Evolutionary conservation across 2,329 filamentous ascomycete species (phyloP).

Genomic region (Akanthomyces dipterigenus): DNA sequence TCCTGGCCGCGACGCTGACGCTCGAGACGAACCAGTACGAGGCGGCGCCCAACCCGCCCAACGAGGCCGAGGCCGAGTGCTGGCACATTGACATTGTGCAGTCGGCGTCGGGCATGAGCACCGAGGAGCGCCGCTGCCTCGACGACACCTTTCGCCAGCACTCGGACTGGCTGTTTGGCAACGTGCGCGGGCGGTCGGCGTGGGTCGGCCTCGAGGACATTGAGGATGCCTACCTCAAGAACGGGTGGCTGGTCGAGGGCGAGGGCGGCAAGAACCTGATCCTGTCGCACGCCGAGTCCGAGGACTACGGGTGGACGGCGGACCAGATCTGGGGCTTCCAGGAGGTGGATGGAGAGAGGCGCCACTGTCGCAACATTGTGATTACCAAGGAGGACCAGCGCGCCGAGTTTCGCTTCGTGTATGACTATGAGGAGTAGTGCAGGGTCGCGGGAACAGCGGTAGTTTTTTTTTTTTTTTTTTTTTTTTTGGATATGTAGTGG

Average conservation of each 20-base stretch:
- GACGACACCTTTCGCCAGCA: constrained; percentile 54
- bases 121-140: constrained; percentile 46
- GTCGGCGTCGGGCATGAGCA: constrained; percentile 64
- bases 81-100: constrained; percentile 68
- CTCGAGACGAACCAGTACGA: constrained; percentile 53
- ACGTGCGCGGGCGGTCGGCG: constrained; percentile 53
- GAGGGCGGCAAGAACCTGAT: constrained; percentile 52
- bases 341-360: constrained; percentile 43
- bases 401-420: constrained; percentile 47
- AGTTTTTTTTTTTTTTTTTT: no score
- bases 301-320: constrained; percentile 47
- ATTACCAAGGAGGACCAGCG: constrained; percentile 44
- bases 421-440: constrained; percentile 37
- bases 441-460: background rate
- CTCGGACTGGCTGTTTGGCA: constrained; percentile 74
- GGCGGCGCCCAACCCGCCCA: constrained; percentile 35
- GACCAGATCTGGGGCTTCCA: constrained; percentile 57
- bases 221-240: constrained; percentile 48
- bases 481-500: no score
- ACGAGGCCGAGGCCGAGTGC: constrained; percentile 28
- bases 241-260: constrained; percentile 54
- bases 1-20: constrained; percentile 62
- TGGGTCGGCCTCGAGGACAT: constrained; percentile 43
- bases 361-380: constrained; percentile 47
- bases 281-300: constrained; percentile 53